These are phyloP conservation scores for Alternaria burnsii DNA, from an alignment of 2,329 filamentous ascomycete species.

Conservation along the genomic window DNA sequence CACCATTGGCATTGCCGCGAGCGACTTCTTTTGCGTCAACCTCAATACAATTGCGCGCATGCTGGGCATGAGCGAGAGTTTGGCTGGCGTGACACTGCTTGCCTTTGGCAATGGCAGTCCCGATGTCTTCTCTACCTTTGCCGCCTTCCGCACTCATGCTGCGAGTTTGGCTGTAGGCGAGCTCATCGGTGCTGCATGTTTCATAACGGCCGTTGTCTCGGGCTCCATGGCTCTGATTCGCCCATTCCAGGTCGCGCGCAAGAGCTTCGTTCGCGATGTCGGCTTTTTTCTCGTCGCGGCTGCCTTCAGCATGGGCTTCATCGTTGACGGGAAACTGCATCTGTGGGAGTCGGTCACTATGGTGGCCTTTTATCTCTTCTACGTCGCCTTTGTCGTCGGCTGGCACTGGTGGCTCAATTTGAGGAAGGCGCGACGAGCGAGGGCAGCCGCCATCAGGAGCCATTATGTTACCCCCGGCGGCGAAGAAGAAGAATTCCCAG, in stretches of 20 bases:
- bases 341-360: conserved; percentile 91
- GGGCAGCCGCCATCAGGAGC: conserved; percentile 75
- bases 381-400: conserved; percentile 84
- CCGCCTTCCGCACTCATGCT: conserved; percentile 95
- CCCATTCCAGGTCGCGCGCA: conserved; percentile 89
- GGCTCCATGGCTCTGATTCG: conserved; percentile 97
- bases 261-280: conserved; percentile 90
- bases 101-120: conserved; percentile 98
- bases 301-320: conserved; percentile 83
- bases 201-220: conserved; percentile 95
- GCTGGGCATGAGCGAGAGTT: conserved; percentile 91
- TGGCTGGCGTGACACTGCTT: conserved; percentile 94
- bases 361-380: conserved; percentile 91
- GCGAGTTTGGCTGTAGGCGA: conserved; percentile 97
- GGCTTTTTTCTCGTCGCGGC: conserved; percentile 90
- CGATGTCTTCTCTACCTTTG: conserved; percentile 98
- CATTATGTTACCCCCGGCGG: conserved; percentile 72
- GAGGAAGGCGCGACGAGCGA: conserved; percentile 67
- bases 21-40: conserved; percentile 98
- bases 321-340: conserved; percentile 83
- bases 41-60: conserved; percentile 90
- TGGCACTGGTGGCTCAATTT: conserved; percentile 89
- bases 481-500: conserved; percentile 66
- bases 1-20: conserved; percentile 96
- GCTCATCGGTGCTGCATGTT: conserved; percentile 90